phyloP scores from a whole-genome alignment of 768 basidiomycete species.

The Auricularia sp. region DNA sequence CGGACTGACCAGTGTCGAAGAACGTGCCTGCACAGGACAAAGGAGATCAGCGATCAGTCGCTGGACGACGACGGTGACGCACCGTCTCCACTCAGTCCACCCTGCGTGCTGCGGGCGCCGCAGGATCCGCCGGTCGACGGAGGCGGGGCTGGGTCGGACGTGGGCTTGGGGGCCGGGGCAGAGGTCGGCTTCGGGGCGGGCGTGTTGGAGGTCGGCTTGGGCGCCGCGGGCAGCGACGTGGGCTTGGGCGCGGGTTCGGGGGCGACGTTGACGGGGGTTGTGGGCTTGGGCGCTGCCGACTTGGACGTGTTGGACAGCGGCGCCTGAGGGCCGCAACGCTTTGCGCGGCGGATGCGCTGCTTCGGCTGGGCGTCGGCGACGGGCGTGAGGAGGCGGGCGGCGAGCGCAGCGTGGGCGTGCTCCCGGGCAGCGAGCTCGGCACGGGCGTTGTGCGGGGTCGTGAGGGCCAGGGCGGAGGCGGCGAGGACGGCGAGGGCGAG shows the following conservation, averaged over 20 bases:
- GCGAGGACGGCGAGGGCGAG: conserved; percentile 35
- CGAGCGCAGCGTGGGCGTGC: background rate
- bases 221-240: background rate
- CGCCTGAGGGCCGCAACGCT: background rate
- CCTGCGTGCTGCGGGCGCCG: background rate
- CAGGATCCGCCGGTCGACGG: background rate
- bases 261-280: background rate
- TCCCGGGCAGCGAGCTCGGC: conserved; percentile 6
- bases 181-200: background rate
- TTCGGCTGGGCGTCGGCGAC: background rate
- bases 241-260: background rate
- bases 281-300: background rate
- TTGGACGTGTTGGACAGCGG: background rate
- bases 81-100: background rate
- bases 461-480: conserved; percentile 28
- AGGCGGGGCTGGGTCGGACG: background rate
- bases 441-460: conserved; percentile 32
- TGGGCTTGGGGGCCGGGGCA: background rate
- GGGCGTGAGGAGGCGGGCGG: background rate
- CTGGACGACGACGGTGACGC: background rate
- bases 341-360: background rate
- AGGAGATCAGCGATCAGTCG: background rate
- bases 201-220: background rate
- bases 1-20: conserved; percentile 36
- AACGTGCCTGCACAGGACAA: conserved; percentile 27